These are phyloP conservation scores for Dactylellina drechsleri DNA, from an alignment of 2,329 filamentous ascomycete genomes.

Conservation along the genomic window DNA sequence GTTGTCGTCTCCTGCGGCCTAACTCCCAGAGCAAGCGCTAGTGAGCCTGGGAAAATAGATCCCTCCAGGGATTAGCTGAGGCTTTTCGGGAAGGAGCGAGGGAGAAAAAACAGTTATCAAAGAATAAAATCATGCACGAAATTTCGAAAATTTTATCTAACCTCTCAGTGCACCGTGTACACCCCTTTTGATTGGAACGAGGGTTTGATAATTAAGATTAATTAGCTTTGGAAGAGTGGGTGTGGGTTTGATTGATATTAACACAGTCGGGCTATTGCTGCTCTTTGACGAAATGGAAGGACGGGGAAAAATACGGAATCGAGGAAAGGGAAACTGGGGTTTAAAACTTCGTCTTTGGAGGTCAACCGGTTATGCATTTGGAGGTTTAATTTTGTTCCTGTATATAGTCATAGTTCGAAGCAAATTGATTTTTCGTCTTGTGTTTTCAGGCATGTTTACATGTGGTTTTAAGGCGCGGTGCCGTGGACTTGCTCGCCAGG, in stretches of 20 bases:
- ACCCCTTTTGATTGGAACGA: constrained; percentile 48
- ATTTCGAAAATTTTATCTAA: no score
- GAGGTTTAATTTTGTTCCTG: no score
- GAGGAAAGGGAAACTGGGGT: constrained; percentile 12
- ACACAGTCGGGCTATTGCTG: constrained; percentile 39
- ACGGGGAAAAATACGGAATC: constrained; percentile 15
- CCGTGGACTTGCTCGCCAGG: no score
- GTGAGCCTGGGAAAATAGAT: background rate
- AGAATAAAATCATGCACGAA: no score
- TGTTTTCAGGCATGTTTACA: constrained; percentile 6
- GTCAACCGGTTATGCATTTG: background rate
- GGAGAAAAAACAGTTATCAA: background rate
- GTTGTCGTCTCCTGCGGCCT: background rate
- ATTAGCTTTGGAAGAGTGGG: background rate
- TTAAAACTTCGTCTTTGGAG: background rate
- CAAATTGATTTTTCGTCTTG: no score
- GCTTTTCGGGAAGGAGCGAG: constrained; percentile 54
- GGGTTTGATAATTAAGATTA: background rate
- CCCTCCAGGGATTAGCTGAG: constrained; percentile 13
- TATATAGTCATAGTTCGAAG: no score
- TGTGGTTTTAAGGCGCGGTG: no score
- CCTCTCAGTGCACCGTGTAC: background rate
- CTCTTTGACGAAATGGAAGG: constrained; percentile 12
- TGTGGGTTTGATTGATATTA: constrained; percentile 28
- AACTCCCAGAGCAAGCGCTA: background rate